Conservation (phyloP, 352 stramenopile genomes). For the Phytopythium litorale region DNA sequence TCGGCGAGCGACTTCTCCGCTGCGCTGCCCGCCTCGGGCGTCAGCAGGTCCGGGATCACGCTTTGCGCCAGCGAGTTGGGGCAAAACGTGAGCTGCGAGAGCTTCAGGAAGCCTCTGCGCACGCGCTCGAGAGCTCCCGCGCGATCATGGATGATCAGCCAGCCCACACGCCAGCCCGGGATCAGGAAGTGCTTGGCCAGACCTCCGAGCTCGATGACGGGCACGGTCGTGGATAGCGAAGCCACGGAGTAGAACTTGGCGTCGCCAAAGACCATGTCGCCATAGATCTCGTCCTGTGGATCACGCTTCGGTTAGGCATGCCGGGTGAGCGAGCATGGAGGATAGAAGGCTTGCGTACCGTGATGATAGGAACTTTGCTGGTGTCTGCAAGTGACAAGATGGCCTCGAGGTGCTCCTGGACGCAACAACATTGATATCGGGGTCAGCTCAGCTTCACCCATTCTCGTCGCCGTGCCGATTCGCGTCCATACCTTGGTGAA, state of each 20-base stretch:
- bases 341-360: slow-evolving; percentile 51
- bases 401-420: slow-evolving; percentile 52
- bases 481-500: slow-evolving; percentile 71
- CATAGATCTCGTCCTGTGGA: slow-evolving; percentile 76
- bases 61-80: slow-evolving; percentile 86
- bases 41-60: slow-evolving; percentile 81
- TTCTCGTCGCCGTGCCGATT: no score
- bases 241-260: slow-evolving; percentile 84
- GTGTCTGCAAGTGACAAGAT: slow-evolving; percentile 74
- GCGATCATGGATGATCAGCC: slow-evolving; percentile 93
- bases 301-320: slow-evolving; percentile 1
- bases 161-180: slow-evolving; percentile 94
- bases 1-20: slow-evolving; percentile 53
- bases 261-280: slow-evolving; percentile 75
- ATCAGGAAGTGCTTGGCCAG: slow-evolving; percentile 96
- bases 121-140: slow-evolving; percentile 77
- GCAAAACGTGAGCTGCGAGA: slow-evolving; percentile 93
- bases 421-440: neutral
- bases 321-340: neutral
- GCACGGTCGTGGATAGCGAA: slow-evolving; percentile 72
- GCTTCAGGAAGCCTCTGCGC: slow-evolving; percentile 83
- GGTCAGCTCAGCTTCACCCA: neutral
- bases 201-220: slow-evolving; percentile 76
- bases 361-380: slow-evolving; percentile 92
- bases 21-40: slow-evolving; percentile 46